A percentile compares a stretch with the other conserved stretches of the same genome.
Evolutionary conservation across 306 rosid genomes (phyloP).

Genomic region (Sicyos baderoa): DNA sequence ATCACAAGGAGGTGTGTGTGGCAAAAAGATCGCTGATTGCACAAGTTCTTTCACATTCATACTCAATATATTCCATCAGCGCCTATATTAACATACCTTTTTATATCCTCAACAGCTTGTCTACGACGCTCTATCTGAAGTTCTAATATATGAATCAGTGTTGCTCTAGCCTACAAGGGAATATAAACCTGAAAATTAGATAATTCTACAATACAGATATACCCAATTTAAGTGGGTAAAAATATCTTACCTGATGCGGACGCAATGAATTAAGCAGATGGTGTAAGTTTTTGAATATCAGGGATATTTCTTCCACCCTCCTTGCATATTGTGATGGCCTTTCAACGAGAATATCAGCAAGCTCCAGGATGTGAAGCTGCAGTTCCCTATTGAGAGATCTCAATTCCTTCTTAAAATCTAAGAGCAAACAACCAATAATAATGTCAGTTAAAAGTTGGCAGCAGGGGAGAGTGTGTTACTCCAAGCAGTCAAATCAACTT

Average conservation of each 20-base stretch:
- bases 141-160: conserved; percentile 74
- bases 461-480: background rate
- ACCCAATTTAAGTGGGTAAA: background rate
- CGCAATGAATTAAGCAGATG: conserved; percentile 85
- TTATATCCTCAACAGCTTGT: conserved; percentile 90
- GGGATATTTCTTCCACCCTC: conserved; percentile 92
- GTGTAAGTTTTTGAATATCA: conserved; percentile 79
- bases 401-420: conserved; percentile 86
- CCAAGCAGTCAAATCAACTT: conserved; percentile 5
- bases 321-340: conserved; percentile 92
- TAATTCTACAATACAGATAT: background rate
- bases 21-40: background rate
- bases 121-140: conserved; percentile 79
- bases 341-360: conserved; percentile 86
- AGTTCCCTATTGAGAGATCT: conserved; percentile 78
- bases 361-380: conserved; percentile 81
- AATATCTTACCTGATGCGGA: conserved; percentile 66
- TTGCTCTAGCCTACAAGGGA: conserved; percentile 69
- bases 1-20: background rate
- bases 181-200: conserved; percentile 12
- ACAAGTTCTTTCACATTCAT: background rate
- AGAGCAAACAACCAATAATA: conserved; percentile 7
- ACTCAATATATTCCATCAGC: background rate
- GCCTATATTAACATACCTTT: conserved; percentile 42
- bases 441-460: background rate